These are phyloP conservation scores for Ophiostoma quercus DNA, from an alignment of 2,329 filamentous ascomycete species.

Conservation along the genomic window DNA sequence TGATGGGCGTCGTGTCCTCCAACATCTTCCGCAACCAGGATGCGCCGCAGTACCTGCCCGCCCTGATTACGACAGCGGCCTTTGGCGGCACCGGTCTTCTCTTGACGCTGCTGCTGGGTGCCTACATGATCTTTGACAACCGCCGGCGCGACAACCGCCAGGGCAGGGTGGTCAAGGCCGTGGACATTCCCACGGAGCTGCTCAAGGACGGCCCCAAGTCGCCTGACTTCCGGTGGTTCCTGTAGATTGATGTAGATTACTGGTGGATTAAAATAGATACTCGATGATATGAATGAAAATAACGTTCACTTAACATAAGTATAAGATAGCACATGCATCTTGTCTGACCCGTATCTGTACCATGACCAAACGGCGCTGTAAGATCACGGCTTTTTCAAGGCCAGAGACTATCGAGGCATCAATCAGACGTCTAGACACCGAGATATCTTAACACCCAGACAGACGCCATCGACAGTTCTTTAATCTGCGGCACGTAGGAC, in stretches of 20 bases:
- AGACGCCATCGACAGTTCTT: neutral
- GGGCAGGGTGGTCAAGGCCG: slow-evolving; percentile 51
- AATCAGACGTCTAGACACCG: too few relatives aligned
- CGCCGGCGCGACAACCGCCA: slow-evolving; percentile 51
- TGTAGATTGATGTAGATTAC: slow-evolving; percentile 16
- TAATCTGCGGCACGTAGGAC: slow-evolving; percentile 15
- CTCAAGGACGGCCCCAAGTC: slow-evolving; percentile 51
- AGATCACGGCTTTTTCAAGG: slow-evolving; percentile 58
- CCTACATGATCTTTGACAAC: slow-evolving; percentile 63
- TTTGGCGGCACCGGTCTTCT: slow-evolving; percentile 58
- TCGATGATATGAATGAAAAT: neutral
- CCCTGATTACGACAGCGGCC: slow-evolving; percentile 58
- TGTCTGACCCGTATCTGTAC: slow-evolving; percentile 64
- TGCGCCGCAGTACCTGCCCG: slow-evolving; percentile 61
- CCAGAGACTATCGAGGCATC: slow-evolving; percentile 32
- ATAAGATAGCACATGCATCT: neutral
- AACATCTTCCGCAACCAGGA: slow-evolving; percentile 63
- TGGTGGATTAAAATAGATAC: neutral
- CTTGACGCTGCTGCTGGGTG: slow-evolving; percentile 51
- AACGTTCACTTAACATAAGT: neutral
- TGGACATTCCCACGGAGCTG: slow-evolving; percentile 52
- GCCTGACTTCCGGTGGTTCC: slow-evolving; percentile 54
- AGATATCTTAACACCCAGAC: neutral
- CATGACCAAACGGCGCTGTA: slow-evolving; percentile 43
- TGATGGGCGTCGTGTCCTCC: slow-evolving; percentile 66